Base-by-base conservation (phyloP, 2,329 filamentous ascomycete species). In the Paracorniculantispora psalliotae region DNA sequence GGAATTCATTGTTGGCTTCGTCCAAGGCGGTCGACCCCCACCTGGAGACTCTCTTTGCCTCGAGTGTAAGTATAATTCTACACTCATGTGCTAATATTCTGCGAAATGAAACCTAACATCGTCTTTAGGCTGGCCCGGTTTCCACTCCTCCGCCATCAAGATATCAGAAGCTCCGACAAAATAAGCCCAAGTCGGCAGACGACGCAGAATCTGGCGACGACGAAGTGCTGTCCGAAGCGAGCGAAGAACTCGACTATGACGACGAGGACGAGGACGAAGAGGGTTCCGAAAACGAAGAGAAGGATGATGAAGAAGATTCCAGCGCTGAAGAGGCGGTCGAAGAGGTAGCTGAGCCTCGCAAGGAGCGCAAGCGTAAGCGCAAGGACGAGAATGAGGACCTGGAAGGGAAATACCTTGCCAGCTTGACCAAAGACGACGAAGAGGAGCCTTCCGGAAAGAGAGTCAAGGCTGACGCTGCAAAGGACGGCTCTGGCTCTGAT, bases 11-110 rank as follows among this genome's bases (percentile, higher is more conserved):
- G 61, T 64, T 71, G 54, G 77, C 76, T 62, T 73, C 79, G 37
- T 73, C 76, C 59, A 82, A 82, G 71, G 78, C 80, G 61, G 78
- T 91, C 61, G 88, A 92, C 77, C 87, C 88, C 70, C 76, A 80
- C 59, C 77, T 92, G 64, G 80, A 86, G 67, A 85, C 87, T 62
- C 79, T 92, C 41, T 92, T 92, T 74, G 81, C 86, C 59, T 78
- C 81, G 59, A 91, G 89, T 78, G 88, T 91, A 81, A 76, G 86
- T 81, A 61, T 48, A 13, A 33, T 25, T 19, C 3, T 17, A 30
- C 15, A 15, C 39, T 49, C 25, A 30, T 28, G 17, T 33, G 25
- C 21, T 49, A 39, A 33, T 30, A 3, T 13, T 25, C 17, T 30
- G 33, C 26, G 50, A 13, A 19, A 30, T 33, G 13, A 58, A 57